Conservation (phyloP, 2,329 filamentous ascomycete genomes). For the Colletotrichum salicis region DNA sequence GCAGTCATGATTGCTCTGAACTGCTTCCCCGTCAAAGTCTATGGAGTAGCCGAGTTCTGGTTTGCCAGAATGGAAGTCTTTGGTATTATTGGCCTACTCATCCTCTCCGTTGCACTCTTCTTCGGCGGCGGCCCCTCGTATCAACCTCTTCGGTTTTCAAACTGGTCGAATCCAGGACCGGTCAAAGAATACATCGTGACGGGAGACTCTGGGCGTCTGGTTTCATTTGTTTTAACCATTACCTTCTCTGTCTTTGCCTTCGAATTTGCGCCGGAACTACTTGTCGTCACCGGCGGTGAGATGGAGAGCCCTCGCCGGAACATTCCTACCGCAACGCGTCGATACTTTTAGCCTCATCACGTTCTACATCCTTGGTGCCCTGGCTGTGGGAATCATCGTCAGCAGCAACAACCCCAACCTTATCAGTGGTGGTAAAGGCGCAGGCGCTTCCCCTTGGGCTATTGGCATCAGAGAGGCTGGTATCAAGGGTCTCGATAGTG, state of each 20-base stretch:
- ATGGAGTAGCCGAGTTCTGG: too few relatives aligned
- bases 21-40: too few relatives aligned
- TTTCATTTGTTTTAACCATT: not conserved
- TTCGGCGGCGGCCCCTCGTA: too few relatives aligned
- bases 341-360: not conserved
- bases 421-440: not conserved
- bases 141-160: too few relatives aligned
- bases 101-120: too few relatives aligned
- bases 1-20: too few relatives aligned
- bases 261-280: not conserved
- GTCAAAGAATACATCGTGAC: not conserved
- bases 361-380: not conserved
- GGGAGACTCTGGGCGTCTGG: not conserved
- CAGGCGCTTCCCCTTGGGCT: not conserved
- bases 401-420: not conserved
- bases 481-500: not conserved
- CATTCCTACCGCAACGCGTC: not conserved
- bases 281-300: not conserved
- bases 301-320: not conserved
- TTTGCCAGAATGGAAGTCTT: too few relatives aligned
- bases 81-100: too few relatives aligned
- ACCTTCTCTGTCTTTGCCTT: not conserved
- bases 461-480: not conserved
- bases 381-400: not conserved
- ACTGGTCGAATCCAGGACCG: conserved; percentile 55